These are phyloP conservation scores for Lipomyces chichibuensis DNA, from an alignment of 805 yeast species.

Conservation along the genomic window DNA sequence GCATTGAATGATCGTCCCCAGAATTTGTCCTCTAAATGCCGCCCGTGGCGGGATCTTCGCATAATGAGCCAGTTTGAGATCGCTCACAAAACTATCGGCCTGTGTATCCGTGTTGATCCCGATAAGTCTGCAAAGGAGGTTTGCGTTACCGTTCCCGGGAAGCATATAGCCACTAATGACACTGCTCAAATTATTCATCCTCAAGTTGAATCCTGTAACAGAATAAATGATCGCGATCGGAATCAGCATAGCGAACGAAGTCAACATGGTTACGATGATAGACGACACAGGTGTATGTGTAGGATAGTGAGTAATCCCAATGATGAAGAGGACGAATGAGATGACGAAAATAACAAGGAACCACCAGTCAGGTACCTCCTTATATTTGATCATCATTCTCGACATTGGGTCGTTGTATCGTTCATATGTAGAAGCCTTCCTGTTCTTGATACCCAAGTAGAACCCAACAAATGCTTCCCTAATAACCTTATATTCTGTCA, in stretches of 20 bases:
- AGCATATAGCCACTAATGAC: conserved; percentile 53
- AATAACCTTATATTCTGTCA: conserved; percentile 18
- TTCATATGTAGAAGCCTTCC: conserved; percentile 57
- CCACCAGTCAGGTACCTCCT: conserved; percentile 69
- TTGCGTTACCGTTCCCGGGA: conserved; percentile 64
- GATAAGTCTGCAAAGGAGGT: conserved; percentile 47
- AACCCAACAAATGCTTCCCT: conserved; percentile 4
- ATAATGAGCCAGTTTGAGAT: conserved; percentile 57
- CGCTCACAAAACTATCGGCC: conserved; percentile 46
- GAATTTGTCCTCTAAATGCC: conserved; percentile 55
- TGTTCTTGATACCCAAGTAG: conserved; percentile 41
- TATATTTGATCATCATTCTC: conserved; percentile 55
- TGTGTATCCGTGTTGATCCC: conserved; percentile 47
- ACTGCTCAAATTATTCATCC: conserved; percentile 59
- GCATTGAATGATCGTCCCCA: conserved; percentile 58
- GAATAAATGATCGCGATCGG: conserved; percentile 67
- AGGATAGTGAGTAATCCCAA: conserved; percentile 48
- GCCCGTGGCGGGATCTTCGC: conserved; percentile 56
- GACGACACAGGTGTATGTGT: conserved; percentile 63
- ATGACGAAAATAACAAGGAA: conserved; percentile 54
- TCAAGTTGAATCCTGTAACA: conserved; percentile 61
- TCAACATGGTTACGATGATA: conserved; percentile 56
- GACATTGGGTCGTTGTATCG: conserved; percentile 50
- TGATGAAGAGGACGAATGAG: conserved; percentile 49
- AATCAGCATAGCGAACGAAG: conserved; percentile 58